phyloP scores from a whole-genome alignment of 1,284 basidiomycete genomes.

The Clitocybe nebularis region DNA sequence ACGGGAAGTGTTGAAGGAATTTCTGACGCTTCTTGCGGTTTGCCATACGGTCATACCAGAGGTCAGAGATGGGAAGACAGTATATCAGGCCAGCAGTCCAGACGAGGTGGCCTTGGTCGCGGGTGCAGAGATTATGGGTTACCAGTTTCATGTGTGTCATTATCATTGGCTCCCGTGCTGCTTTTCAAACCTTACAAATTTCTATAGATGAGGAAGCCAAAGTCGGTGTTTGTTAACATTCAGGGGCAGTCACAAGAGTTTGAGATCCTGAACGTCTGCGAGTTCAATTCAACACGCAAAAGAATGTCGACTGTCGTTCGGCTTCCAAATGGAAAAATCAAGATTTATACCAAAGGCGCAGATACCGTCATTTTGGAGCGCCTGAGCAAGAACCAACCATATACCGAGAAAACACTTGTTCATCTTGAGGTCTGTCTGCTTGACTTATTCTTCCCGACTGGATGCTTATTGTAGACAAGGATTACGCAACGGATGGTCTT shows the following conservation, averaged over 20 bases:
- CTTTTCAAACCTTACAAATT: constrained; percentile 4
- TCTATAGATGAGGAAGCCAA: constrained; percentile 88
- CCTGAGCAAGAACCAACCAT: constrained; percentile 77
- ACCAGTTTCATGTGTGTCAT: constrained; percentile 82
- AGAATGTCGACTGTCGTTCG: constrained; percentile 96
- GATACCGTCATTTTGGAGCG: constrained; percentile 96
- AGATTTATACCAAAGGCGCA: constrained; percentile 95
- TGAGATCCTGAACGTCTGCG: constrained; percentile 94
- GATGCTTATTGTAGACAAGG: constrained; percentile 44
- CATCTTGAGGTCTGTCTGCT: constrained; percentile 79
- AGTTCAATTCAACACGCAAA: constrained; percentile 98
- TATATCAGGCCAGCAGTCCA: constrained; percentile 96
- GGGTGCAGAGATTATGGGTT: constrained; percentile 91
- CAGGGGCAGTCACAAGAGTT: constrained; percentile 76
- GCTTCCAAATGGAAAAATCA: constrained; percentile 86
- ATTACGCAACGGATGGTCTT: constrained; percentile 95
- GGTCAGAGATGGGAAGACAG: constrained; percentile 76
- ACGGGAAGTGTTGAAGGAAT: constrained; percentile 73
- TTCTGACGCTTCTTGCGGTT: constrained; percentile 87
- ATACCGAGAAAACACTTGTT: constrained; percentile 80
- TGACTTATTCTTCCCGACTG: constrained; percentile 4
- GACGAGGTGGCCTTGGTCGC: constrained; percentile 96
- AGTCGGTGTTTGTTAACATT: constrained; percentile 88
- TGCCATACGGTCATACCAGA: constrained; percentile 99
- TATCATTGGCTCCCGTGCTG: constrained; percentile 2